Base-by-base conservation (phyloP, 345 rosid genomes). In the Leavenworthia alabamica region DNA sequence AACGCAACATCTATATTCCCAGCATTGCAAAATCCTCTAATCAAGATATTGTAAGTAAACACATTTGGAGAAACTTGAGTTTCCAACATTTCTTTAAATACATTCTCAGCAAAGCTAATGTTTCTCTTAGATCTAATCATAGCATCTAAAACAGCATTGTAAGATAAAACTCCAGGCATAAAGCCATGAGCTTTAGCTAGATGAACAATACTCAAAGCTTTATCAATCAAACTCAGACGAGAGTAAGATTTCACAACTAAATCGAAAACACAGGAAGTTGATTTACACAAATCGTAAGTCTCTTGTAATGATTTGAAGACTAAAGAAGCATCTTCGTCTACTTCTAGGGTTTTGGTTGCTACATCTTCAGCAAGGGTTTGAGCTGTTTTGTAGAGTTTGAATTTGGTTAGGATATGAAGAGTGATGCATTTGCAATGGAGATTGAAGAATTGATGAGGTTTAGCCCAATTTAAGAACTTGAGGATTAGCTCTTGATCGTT, bases 151-250 rank as follows among this genome's bases (percentile, higher is more conserved):
- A 90, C 71, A 7, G 97, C 86, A 71, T 90, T 90, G 60, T 90
- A 90, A 1, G 96, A 81, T 56, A 90, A 76, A 33, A 85, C 83
- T n/a, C 97, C 97, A 23, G 96, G 97, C 96, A 90, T 86, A 22
- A 85, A 86, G 35, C 96, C 97, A 68, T 81, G 72, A 16, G 47
- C 26, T 54, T 83, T 81, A 13, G 94, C 94, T 19, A 80, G 70
- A 74, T 60, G 70, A 12, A 90, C 72, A 26, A 90, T 64, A 24
- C 74, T 74, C 52, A 79, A 22, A 63, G 91, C 93, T 74, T 88
- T 80, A 56, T 81, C 88, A 15, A 81, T 71, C 58, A 88, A 62
- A 48, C 74, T 71, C 66, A 90, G 29, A 39, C 75, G 74, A 22
- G 94, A 81, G 68, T 83, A 90, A 60, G 91, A 78, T 56, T 90